Percentiles rank a stretch among this genome's conserved stretches.
Conservation (phyloP, 768 basidiomycete genomes). For the Phlebiopsis flavidoalba region DNA sequence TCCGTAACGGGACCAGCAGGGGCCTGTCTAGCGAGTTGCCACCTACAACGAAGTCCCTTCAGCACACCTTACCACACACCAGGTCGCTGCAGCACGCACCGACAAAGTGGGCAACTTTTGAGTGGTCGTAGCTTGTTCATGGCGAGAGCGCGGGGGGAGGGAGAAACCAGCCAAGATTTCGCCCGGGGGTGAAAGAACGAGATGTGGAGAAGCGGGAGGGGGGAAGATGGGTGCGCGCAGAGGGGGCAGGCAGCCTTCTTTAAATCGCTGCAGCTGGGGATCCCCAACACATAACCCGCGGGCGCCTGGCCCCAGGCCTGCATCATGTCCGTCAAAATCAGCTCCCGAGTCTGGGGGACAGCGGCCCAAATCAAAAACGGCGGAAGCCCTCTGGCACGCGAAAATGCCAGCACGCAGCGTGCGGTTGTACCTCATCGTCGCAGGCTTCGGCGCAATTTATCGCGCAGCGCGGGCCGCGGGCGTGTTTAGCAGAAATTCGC, state of each 20-base stretch:
- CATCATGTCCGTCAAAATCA: neutral
- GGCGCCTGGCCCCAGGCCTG: neutral
- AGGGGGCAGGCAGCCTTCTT: neutral
- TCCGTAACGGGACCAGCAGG: slow-evolving; percentile 75
- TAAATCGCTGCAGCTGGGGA: slow-evolving; percentile 13
- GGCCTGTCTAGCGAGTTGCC: slow-evolving; percentile 89
- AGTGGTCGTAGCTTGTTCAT: slow-evolving; percentile 46
- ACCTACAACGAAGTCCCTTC: slow-evolving; percentile 40
- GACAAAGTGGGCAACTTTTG: slow-evolving; percentile 60
- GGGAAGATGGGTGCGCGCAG: neutral
- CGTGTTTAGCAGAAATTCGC: too few species aligned
- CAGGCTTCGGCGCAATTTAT: too few species aligned
- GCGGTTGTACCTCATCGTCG: too few species aligned
- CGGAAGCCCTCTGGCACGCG: neutral
- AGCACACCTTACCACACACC: neutral
- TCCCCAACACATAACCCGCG: slow-evolving; percentile 12
- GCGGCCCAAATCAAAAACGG: neutral
- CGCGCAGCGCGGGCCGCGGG: too few species aligned
- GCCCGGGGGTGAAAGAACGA: neutral
- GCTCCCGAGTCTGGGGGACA: neutral
- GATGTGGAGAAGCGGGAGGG: neutral
- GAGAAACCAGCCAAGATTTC: slow-evolving; percentile 6
- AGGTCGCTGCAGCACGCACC: slow-evolving; percentile 30
- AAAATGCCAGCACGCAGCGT: too few species aligned
- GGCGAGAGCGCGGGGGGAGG: neutral